phyloP scores from a whole-genome alignment of 2,329 filamentous ascomycete genomes.

The Chrysoporthe deuterocubensis region DNA sequence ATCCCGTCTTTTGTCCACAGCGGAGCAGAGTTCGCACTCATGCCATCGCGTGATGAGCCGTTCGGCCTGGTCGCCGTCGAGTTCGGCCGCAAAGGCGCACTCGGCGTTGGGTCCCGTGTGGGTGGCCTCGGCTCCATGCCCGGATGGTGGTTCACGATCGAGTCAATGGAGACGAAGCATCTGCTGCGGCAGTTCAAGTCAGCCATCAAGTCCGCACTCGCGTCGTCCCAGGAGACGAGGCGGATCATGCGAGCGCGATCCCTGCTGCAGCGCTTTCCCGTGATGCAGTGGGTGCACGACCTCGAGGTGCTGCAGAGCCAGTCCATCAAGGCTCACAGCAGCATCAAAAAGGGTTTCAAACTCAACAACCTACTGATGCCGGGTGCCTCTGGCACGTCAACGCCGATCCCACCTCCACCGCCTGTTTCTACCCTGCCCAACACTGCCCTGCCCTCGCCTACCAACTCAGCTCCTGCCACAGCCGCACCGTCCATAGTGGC shows the following conservation, averaged over 20 bases:
- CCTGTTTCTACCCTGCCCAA: constrained; percentile 19
- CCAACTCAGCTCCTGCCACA: constrained; percentile 14
- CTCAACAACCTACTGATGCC: constrained; percentile 17
- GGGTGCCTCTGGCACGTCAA: constrained; percentile 2
- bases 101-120: constrained; percentile 67
- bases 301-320: constrained; percentile 63
- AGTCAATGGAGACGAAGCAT: constrained; percentile 62
- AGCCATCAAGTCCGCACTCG: constrained; percentile 62
- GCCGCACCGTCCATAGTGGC: constrained; percentile 13
- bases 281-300: constrained; percentile 67
- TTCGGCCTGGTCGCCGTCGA: constrained; percentile 72
- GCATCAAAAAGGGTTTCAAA: constrained; percentile 8
- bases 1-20: constrained; percentile 69
- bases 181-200: constrained; percentile 66
- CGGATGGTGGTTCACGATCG: constrained; percentile 66
- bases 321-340: constrained; percentile 48
- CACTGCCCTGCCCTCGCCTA: constrained; percentile 12
- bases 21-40: constrained; percentile 70
- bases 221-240: constrained; percentile 57
- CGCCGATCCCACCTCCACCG: constrained; percentile 10
- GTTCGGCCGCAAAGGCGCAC: constrained; percentile 67
- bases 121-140: constrained; percentile 73
- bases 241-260: constrained; percentile 67
- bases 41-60: constrained; percentile 70
- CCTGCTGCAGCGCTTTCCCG: constrained; percentile 67